phyloP scores from a whole-genome alignment of 1,284 basidiomycete genomes.

The Sporisorium exsertum region DNA sequence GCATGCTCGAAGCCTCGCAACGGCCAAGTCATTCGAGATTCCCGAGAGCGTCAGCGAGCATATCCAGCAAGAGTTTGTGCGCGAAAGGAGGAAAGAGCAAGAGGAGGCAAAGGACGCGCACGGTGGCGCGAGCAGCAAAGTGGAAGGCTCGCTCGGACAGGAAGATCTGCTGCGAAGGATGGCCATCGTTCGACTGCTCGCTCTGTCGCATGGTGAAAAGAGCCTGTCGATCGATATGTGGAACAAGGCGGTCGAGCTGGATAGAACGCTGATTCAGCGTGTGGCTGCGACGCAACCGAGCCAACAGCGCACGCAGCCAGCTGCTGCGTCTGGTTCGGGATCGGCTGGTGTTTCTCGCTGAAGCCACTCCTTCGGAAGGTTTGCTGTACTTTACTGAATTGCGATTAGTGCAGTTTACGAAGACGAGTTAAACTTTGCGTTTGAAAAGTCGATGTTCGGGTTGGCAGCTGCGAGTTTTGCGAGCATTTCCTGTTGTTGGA shows the following conservation, averaged over 20 bases:
- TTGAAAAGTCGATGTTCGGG: slow-evolving; percentile 52
- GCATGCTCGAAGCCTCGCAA: slow-evolving; percentile 32
- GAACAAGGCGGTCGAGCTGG: slow-evolving; percentile 48
- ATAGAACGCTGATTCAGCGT: slow-evolving; percentile 23
- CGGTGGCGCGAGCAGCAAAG: slow-evolving; percentile 11
- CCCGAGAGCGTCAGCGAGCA: slow-evolving; percentile 56
- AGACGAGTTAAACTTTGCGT: slow-evolving; percentile 49
- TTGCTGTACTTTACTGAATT: background rate
- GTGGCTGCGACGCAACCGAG: slow-evolving; percentile 14
- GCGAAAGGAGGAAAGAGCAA: slow-evolving; percentile 37
- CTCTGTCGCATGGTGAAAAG: slow-evolving; percentile 44
- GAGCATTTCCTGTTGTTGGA: slow-evolving; percentile 59
- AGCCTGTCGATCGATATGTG: slow-evolving; percentile 48
- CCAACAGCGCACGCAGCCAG: slow-evolving; percentile 19
- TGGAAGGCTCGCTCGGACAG: slow-evolving; percentile 36
- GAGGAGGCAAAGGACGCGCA: slow-evolving; percentile 27
- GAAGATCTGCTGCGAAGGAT: slow-evolving; percentile 60
- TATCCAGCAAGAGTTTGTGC: slow-evolving; percentile 65
- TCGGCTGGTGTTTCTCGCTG: slow-evolving; percentile 20
- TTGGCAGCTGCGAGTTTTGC: slow-evolving; percentile 47
- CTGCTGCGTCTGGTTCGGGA: slow-evolving; percentile 4
- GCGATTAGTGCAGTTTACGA: slow-evolving; percentile 14
- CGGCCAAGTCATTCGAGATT: slow-evolving; percentile 55
- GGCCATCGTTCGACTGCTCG: slow-evolving; percentile 52
- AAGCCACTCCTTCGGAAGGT: background rate